Evolutionary conservation across 2,329 filamentous ascomycete genomes (phyloP), one percentile per base, ranked within the genome.

Genomic region (Aspergillus sp.): DNA sequence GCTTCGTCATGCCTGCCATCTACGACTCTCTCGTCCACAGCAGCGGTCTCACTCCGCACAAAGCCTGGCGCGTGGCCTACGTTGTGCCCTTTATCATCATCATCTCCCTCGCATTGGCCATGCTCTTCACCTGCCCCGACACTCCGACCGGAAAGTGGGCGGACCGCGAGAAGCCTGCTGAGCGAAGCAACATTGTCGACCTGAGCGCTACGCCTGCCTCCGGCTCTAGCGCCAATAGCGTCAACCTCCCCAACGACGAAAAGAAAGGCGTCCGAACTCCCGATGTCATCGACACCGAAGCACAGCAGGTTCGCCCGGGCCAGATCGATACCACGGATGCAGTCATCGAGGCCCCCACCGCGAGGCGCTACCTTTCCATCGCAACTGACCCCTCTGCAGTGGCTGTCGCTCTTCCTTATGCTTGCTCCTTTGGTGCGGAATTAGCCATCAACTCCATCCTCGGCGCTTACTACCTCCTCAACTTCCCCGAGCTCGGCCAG

Each of bases 1-100:
- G 76, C 80, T 96, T 96, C 76, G 86, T 94, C 69, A 96, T 97
- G 92, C 93, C 93, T 1, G 91, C 91, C 3, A 88, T 97, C 60
- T 95, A 90, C 77, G 90, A 96, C 76, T 91, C 90, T 0, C 82
- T 96, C 22, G 85, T 90, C 25, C 70, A 77, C 8, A 71, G 83
- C 0, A 82, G 83, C 50, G 86, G 88, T 7, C 80, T 94, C 58
- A 80, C 82, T 1, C 78, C 87, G 2, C 87, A 91, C 68, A 84
- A 87, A 46, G 90, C 93, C 2, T 97, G 93, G 93, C 86, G 92
- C 30, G 86, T 96, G 1, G 85, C 91, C 2, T 97, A 96, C 74
- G 81, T 96, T 63, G 89, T 96, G 4, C 93, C 93, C 0, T 90
- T 95, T 63, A 85, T 93, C 68, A 85, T 94, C 68, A 89, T 94